These are phyloP conservation scores for Sinapis alba DNA, from an alignment of 441 rosid genomes.

Conservation along the genomic window DNA sequence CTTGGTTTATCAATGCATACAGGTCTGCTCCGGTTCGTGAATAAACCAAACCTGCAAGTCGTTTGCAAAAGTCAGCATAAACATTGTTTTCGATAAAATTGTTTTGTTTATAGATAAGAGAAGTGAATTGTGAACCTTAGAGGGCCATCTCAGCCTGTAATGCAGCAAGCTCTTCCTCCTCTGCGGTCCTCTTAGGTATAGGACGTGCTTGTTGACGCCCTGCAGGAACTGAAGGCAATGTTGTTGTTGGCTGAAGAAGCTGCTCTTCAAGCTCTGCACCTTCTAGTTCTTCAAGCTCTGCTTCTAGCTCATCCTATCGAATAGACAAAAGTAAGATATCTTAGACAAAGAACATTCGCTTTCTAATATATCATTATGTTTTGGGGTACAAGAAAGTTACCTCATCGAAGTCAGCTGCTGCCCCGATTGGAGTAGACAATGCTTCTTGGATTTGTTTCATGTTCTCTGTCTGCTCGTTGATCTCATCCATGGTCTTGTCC, in stretches of 20 bases:
- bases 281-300: conserved; percentile 96
- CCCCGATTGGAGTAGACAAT: conserved; percentile 81
- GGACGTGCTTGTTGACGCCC: conserved; percentile 75
- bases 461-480: conserved; percentile 94
- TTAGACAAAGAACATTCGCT: conserved; percentile 3
- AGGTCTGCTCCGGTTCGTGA: not conserved
- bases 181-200: conserved; percentile 63
- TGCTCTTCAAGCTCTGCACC: conserved; percentile 94
- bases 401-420: conserved; percentile 95
- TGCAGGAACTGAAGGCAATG: conserved; percentile 57
- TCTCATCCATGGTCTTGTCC: conserved; percentile 97
- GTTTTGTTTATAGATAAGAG: not conserved
- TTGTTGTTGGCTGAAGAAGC: conserved; percentile 92
- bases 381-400: conserved; percentile 37
- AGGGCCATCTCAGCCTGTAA: conserved; percentile 98
- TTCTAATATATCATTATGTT: not conserved
- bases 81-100: not conserved
- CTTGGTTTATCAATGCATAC: conserved; percentile 40
- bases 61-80: not conserved
- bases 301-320: conserved; percentile 90
- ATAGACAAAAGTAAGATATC: not conserved
- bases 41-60: not conserved
- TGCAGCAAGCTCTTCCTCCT: conserved; percentile 97
- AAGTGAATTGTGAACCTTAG: conserved; percentile 46
- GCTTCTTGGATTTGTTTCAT: conserved; percentile 99